Base-by-base conservation (phyloP, 768 basidiomycete genomes). In the Ramaria sp. region DNA sequence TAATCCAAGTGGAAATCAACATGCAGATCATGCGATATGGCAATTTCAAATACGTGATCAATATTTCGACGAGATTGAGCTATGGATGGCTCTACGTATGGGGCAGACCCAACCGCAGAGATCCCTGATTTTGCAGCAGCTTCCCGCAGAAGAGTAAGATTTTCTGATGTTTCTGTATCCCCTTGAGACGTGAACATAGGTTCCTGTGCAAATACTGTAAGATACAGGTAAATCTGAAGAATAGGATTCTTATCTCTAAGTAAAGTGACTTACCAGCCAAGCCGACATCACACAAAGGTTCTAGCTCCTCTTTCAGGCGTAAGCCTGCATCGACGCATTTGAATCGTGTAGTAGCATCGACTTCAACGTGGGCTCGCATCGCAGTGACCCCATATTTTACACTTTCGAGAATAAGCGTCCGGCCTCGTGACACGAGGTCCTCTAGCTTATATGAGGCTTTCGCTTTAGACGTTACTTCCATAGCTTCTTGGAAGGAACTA, bases 1-100 rank as follows among this genome's bases (percentile, higher is more conserved):
- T 81, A 83, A 67, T 83, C 81, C 28, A 84, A 73, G 65, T 85
- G 82, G 62, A 83, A 83, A 62, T 83, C 82, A 41, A 74, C 71
- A 57, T 78, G 74, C 20, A 75, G 65, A 18, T 61, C 60, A 41
- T 63, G 64, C 39, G 61, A 61, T 47, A 64, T 60, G 9, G 78
- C 77, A 50, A 78, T 67, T 34, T 75, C 67, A 62, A 83, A 68
- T 44, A 82, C 65, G 57, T 76, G 71, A 22, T 64, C 65, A 30
- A 83, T 77, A 62, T 83, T 84, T 63, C 64, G 64, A 61, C 74
- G 73, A 16, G 78, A 74, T 53, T 75, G 73, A 20, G 67, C 64
- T 32, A 62, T 55, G 13, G 71, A 75, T 41, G 72, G 73, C 61
- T 85, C 82, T 28, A 82, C 78, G 65, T 82, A 83, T 0, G 79